Evolutionary conservation across 164 flowering plant genomes (phyloP), one percentile per base, ranked within the genome.

Genomic region (Paratinospora sagittata): DNA sequence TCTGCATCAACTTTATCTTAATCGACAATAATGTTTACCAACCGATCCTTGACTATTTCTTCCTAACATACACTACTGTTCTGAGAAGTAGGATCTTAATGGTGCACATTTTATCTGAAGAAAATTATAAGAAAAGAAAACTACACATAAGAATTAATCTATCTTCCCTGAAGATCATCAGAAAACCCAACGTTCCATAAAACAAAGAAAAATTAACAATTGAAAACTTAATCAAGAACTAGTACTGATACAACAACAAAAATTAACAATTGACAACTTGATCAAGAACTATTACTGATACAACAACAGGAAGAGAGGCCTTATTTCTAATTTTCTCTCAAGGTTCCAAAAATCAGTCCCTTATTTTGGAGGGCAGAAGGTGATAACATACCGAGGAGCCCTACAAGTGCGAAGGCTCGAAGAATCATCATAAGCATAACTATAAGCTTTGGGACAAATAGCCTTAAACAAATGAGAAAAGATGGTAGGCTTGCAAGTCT

Each of bases 391-490:
- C 2, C 97, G 78, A 0, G 93, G 75, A 33, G 98, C 97, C 78
- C 92, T 80, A 80, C 98, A 95, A 61, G 78, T 86, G 68, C 82
- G 88, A 23, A 95, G 93, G 76, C 97, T 92, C 6, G 87, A 79
- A 39, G 89, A 78, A 64, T 95, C 98, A 78, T 95, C 97, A 69
- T 80, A 95, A 16, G 98, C 97, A 68, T 84, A 92, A 67, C 90
- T 90, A 72, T 95, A 95, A 0, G 98, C 97, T 67, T 82, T 80
- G 0, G 98, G 97, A 79, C 98, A 95, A 9, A 88, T 84, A 2
- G 90, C 88, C 83, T 91, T 91, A 67, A 91, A 91, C 30, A 91
- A 81, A 33, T 81, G 78, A 1, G 90, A 80, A 68, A 84, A 91
- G 7, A 87, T 73, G 0, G 87, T 83, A 6, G 94, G 91, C 81